Evolutionary conservation across 257 asterid species (phyloP).

Genomic region (Ilex asprella): DNA sequence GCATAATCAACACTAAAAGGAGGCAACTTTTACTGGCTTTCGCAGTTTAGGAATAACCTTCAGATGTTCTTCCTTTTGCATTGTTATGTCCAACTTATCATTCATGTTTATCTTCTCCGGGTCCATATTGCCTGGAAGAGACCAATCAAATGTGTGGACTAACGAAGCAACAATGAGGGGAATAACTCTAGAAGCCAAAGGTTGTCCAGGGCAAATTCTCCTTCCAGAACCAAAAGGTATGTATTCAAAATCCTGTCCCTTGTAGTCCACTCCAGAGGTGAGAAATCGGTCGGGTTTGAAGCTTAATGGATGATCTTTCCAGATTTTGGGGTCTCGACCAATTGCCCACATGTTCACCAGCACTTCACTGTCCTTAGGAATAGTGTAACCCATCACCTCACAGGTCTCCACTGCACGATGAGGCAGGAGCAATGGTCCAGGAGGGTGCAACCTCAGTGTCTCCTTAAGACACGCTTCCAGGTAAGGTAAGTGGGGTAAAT

Average conservation of each 20-base stretch:
- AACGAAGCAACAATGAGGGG: conserved; percentile 12
- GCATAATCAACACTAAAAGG: too few species aligned
- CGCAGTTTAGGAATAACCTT: conserved; percentile 5
- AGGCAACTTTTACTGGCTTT: background rate
- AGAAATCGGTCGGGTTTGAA: conserved; percentile 17
- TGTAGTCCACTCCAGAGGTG: conserved; percentile 9
- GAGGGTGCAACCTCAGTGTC: conserved; percentile 14
- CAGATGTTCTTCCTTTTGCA: conserved; percentile 1
- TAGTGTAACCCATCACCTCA: conserved; percentile 13
- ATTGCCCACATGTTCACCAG: conserved; percentile 17
- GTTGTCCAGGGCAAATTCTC: conserved; percentile 16
- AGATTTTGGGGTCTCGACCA: conserved; percentile 6
- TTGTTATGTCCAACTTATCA: conserved; percentile 2
- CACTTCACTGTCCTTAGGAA: conserved; percentile 11
- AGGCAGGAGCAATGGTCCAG: conserved; percentile 10
- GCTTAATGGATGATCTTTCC: conserved; percentile 9
- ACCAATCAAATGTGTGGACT: conserved; percentile 9
- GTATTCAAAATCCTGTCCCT: conserved; percentile 12
- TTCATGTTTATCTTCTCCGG: conserved; percentile 9
- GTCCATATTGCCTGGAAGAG: background rate
- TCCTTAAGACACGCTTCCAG: conserved; percentile 15
- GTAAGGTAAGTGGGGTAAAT: conserved; percentile 3
- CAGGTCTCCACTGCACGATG: conserved; percentile 8
- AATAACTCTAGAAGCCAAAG: conserved; percentile 9
- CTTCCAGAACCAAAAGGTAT: conserved; percentile 12